Conservation (phyloP, 441 rosid genomes). For the Erodium moschatum region DNA sequence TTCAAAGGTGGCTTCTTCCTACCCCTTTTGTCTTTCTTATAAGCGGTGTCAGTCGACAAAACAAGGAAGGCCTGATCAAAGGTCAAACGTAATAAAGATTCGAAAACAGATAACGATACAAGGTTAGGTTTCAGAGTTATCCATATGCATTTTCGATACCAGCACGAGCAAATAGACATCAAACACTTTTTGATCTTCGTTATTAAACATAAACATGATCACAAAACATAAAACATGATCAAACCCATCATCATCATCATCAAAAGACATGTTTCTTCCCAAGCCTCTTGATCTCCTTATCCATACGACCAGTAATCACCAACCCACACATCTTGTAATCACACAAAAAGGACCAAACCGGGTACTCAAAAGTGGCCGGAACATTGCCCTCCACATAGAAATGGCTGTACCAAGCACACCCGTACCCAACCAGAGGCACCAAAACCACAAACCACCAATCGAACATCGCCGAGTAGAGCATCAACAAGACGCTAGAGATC, state of each 20-base stretch:
- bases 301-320: constrained; percentile 89
- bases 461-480: constrained; percentile 49
- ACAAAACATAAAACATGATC: no score
- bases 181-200: no score
- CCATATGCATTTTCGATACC: no score
- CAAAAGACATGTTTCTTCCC: constrained; percentile 70
- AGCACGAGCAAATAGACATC: no score
- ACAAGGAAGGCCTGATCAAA: no score
- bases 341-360: constrained; percentile 83
- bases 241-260: background rate
- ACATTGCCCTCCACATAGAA: constrained; percentile 84
- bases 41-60: no score
- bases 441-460: constrained; percentile 48
- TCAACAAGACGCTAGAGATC: constrained; percentile 35
- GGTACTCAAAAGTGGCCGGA: constrained; percentile 77
- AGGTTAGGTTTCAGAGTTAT: no score
- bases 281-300: constrained; percentile 85
- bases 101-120: no score
- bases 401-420: constrained; percentile 89
- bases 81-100: no score
- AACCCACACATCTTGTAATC: constrained; percentile 87
- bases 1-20: no score
- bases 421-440: constrained; percentile 76
- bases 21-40: no score
- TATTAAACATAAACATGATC: no score